Conservation (phyloP, 2,329 filamentous ascomycete genomes). For the Hypoxylon sp. region DNA sequence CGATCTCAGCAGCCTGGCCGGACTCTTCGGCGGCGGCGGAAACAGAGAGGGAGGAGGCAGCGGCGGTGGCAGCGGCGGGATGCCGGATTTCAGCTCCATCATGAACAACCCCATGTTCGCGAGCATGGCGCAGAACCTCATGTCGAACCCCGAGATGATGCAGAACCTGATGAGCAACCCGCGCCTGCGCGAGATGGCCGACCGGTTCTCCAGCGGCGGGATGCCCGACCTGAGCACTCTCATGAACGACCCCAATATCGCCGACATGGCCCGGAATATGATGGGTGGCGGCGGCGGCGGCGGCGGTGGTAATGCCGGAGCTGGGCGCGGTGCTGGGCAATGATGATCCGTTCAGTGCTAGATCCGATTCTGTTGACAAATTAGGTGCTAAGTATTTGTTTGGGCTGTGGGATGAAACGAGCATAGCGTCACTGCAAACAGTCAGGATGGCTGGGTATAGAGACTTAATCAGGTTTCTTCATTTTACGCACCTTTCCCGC, state of each 20-base stretch:
- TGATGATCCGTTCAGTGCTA: conserved; percentile 27
- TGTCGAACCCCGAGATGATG: conserved; percentile 96
- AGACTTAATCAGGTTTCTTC: conserved; percentile 2
- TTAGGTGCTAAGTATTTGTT: background rate
- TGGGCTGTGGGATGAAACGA: background rate
- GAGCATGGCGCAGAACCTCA: conserved; percentile 95
- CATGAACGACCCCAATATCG: conserved; percentile 93
- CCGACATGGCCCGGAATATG: conserved; percentile 76
- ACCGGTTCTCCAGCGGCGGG: conserved; percentile 83
- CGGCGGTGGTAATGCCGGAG: conserved; percentile 40
- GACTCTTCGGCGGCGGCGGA: conserved; percentile 76
- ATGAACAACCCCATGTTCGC: conserved; percentile 99
- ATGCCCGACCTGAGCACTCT: conserved; percentile 89
- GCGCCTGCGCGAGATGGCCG: conserved; percentile 87
- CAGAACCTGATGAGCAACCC: conserved; percentile 95
- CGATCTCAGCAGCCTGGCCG: conserved; percentile 77
- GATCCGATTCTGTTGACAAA: background rate
- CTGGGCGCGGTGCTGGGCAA: conserved; percentile 44
- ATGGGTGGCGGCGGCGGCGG: conserved; percentile 54
- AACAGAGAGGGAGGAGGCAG: conserved; percentile 66
- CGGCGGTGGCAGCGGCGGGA: conserved; percentile 69
- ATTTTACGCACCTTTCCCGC: conserved; percentile 7
- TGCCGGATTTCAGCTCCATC: conserved; percentile 88
- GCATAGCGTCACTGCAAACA: background rate
- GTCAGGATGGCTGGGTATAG: background rate